Conservation (phyloP, 2,329 filamentous ascomycete species). For the Lachnellula occidentalis region DNA sequence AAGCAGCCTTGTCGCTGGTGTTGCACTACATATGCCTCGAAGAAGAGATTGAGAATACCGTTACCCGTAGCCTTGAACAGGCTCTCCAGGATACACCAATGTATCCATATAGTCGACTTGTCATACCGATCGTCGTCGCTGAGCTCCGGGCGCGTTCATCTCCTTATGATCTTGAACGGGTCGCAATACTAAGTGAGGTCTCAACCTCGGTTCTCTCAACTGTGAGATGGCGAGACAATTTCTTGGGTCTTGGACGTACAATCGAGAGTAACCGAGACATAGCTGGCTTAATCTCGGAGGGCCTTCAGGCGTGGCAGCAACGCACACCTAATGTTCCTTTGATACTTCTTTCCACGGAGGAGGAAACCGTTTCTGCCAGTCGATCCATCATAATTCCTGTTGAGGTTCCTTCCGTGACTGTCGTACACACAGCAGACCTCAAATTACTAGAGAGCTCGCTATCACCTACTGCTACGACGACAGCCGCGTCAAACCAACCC, state of each 20-base stretch:
- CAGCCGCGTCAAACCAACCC: conserved; percentile 58
- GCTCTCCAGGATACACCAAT: conserved; percentile 39
- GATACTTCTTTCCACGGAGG: conserved; percentile 17
- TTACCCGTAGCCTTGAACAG: conserved; percentile 40
- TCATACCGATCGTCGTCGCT: conserved; percentile 40
- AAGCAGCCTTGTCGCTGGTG: conserved; percentile 54
- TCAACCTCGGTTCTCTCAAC: conserved; percentile 43
- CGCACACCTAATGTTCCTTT: conserved; percentile 21
- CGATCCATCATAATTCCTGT: conserved; percentile 80
- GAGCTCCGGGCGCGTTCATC: conserved; percentile 42
- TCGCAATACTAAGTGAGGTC: conserved; percentile 47
- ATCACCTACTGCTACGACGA: conserved; percentile 31
- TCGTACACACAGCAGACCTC: conserved; percentile 76
- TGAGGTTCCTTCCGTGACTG: conserved; percentile 75
- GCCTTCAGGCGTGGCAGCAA: conserved; percentile 25
- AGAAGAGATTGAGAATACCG: conserved; percentile 58
- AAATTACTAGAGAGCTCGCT: conserved; percentile 40
- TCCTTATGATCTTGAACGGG: conserved; percentile 50
- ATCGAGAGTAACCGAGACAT: conserved; percentile 24
- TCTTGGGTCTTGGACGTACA: conserved; percentile 43
- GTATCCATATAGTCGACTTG: conserved; percentile 41
- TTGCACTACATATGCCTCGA: conserved; percentile 73
- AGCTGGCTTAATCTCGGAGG: conserved; percentile 19
- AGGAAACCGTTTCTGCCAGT: conserved; percentile 34
- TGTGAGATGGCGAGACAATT: conserved; percentile 44